Conservation (phyloP, 805 yeast species). For the Barnettozyma siamensis region DNA sequence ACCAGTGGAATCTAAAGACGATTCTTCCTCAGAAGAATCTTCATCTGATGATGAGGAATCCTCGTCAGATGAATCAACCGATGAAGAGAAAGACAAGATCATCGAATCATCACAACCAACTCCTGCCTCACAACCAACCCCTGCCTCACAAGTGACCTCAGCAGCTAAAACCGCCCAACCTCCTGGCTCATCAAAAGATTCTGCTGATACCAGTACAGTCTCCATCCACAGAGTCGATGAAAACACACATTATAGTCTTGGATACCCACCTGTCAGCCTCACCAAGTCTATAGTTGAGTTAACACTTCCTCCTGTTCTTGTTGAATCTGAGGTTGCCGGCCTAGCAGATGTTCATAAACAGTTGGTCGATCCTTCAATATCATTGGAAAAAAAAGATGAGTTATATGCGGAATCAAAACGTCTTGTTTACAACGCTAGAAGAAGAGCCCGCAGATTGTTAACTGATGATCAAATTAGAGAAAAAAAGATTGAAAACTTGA, state of each 20-base stretch:
- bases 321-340: constrained; percentile 10
- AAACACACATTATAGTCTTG: not conserved
- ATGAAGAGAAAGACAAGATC: not conserved
- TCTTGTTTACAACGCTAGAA: constrained; percentile 8
- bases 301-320: constrained; percentile 1
- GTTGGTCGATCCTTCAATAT: not conserved
- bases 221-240: not conserved
- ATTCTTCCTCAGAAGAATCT: not conserved
- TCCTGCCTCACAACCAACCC: not conserved
- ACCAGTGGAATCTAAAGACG: not conserved
- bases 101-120: constrained; percentile 2
- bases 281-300: not conserved
- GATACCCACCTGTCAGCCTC: constrained; percentile 3
- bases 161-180: too few relatives aligned
- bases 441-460: constrained; percentile 5
- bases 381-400: constrained; percentile 1
- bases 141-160: too few relatives aligned
- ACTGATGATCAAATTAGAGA: not conserved
- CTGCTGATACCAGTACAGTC: not conserved
- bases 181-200: too few relatives aligned
- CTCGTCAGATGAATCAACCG: not conserved
- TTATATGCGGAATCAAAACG: constrained; percentile 5
- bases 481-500: not conserved
- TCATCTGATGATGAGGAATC: not conserved
- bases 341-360: constrained; percentile 2